Evolutionary conservation across 2,329 filamentous ascomycete species (phyloP).

Genomic region (Colletotrichum eremochloae): DNA sequence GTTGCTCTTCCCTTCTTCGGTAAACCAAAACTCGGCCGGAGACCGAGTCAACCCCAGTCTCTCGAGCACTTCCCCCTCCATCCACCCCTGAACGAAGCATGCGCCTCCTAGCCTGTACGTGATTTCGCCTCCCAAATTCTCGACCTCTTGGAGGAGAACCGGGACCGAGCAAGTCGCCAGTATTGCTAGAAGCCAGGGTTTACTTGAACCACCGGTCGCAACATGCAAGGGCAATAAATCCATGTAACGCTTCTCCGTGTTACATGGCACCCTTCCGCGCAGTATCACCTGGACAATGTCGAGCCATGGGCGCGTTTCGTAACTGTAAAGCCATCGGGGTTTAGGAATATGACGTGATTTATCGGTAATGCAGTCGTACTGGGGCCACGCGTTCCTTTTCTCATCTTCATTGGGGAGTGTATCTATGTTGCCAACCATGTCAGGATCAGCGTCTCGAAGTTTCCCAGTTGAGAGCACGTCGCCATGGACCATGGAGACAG

Average conservation of each 20-base stretch:
- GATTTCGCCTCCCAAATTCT: not conserved
- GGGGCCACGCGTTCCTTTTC: not conserved
- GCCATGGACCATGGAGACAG: conserved; percentile 16
- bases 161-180: conserved; percentile 12
- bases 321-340: not conserved
- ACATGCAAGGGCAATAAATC: not conserved
- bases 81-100: conserved; percentile 17
- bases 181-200: not conserved
- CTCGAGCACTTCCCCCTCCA: not conserved
- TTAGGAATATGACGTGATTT: not conserved
- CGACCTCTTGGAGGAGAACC: not conserved
- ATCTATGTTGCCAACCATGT: not conserved
- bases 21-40: not conserved
- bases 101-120: not conserved
- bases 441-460: not conserved
- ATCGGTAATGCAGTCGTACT: not conserved
- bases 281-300: not conserved
- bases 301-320: not conserved
- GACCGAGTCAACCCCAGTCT: not conserved
- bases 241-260: conserved; percentile 6
- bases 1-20: not conserved
- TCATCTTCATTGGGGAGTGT: too few species aligned
- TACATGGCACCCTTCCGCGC: not conserved
- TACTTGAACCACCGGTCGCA: not conserved
- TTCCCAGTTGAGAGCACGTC: not conserved